Base-by-base conservation (phyloP, 2,329 filamentous ascomycete genomes). In the Macrophomina tecta region DNA sequence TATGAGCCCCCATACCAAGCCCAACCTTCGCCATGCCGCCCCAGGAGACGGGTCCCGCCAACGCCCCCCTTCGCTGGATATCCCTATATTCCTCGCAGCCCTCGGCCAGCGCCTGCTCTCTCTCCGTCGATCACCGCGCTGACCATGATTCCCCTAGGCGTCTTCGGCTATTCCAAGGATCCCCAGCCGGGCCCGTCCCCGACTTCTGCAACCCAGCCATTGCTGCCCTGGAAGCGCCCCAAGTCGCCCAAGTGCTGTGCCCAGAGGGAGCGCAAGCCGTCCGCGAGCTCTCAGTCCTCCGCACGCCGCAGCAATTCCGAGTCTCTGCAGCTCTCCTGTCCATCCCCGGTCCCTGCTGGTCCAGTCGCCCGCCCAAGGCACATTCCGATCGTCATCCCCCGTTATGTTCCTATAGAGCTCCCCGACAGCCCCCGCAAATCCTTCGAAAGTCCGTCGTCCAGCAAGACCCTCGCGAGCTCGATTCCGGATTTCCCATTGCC, bases 331-430 rank as follows among this genome's bases (percentile, higher is more conserved):
- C 28, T 30, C n/a, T 28, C 70, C 67, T 70, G 48, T 68, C 70
- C 68, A 61, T 72, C 73, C 61, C 64, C 70, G 55, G 49, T 67
- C 66, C 66, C 70, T 52, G 70, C 69, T 67, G 68, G 69, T 66
- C 69, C 73, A 65, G 66, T 71, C 48, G 69, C 69, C 72, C 74
- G 75, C 69, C 74, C 76, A 30, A 82, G 80, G 74, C 79, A 82
- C 75, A 75, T 82, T 72, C 80, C 80, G 49, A 81, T 82, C 68
- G 72, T 81, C 55, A 77, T 81, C 66, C 76, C 80, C 64, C 70
- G 76, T 66, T 81, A 81, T 81, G 79, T 73, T 69, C 74, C 73
- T 48, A 73, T 72, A 55, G 72, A 78, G 76, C 73, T 73, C 72
- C 76, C 76, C 68, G 69, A 73, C 69, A 78, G 75, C 72, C 74